These are phyloP conservation scores for Irpex sp. DNA, from an alignment of 1,284 basidiomycete species.

Conservation along the genomic window DNA sequence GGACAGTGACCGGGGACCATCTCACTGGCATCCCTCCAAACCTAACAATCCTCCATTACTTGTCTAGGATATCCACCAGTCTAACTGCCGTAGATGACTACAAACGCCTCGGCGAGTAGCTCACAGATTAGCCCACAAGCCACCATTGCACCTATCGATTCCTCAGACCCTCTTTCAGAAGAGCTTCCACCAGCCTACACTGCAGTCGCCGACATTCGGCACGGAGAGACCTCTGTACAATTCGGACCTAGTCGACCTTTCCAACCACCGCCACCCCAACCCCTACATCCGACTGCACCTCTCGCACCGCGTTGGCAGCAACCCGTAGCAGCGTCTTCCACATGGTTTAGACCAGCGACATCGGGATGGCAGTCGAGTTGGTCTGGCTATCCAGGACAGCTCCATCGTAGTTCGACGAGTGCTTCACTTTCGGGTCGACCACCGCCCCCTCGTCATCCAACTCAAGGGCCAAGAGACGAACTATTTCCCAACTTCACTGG, in stretches of 20 bases:
- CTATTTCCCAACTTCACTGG: not conserved
- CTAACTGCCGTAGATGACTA: not conserved
- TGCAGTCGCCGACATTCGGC: conserved; percentile 39
- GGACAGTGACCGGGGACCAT: too few species aligned
- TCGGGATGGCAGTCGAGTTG: conserved; percentile 7
- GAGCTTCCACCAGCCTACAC: conserved; percentile 67
- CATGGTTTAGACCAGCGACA: not conserved
- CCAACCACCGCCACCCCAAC: conserved; percentile 34
- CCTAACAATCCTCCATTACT: too few species aligned
- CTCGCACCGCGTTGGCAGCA: conserved; percentile 11
- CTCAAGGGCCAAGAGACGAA: not conserved
- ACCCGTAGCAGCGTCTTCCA: not conserved
- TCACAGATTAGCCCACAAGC: not conserved
- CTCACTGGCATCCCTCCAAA: too few species aligned
- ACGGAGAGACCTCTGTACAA: conserved; percentile 58
- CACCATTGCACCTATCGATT: not conserved
- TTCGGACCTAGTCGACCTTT: conserved; percentile 59
- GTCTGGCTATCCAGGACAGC: conserved; percentile 14
- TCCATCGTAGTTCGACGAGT: conserved; percentile 7
- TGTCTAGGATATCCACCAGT: not conserved
- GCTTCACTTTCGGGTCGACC: not conserved
- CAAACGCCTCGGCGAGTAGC: not conserved
- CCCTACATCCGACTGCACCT: conserved; percentile 7
- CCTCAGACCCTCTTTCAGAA: conserved; percentile 28
- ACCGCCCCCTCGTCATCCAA: conserved; percentile 19